A percentile compares a stretch with the other conserved stretches of the same genome.
phyloP scores from a whole-genome alignment of 2,329 filamentous ascomycete species.

The Knoxdaviesia capensis region DNA sequence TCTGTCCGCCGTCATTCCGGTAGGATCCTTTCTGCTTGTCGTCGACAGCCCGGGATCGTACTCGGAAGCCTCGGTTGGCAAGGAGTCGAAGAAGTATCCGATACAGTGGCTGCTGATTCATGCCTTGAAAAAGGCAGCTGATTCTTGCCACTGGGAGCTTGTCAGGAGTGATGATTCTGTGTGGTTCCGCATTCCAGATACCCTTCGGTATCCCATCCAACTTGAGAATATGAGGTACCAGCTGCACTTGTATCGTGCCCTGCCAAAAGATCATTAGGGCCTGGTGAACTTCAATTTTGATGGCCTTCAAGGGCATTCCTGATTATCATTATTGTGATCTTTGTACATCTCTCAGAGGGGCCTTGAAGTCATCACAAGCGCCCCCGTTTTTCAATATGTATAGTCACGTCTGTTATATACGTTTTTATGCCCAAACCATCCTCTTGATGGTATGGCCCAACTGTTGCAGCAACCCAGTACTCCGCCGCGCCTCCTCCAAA shows the following conservation, averaged over 20 bases:
- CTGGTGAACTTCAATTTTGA: too few relatives aligned
- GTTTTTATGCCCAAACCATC: slow-evolving; percentile 54
- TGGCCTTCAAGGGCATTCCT: too few relatives aligned
- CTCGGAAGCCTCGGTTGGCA: slow-evolving; percentile 56
- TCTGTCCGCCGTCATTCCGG: slow-evolving; percentile 36
- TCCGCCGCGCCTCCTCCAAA: slow-evolving; percentile 65
- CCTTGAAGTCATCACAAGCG: too few relatives aligned
- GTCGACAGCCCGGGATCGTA: slow-evolving; percentile 91
- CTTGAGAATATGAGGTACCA: slow-evolving; percentile 94
- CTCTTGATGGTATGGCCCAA: slow-evolving; percentile 83
- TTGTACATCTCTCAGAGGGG: too few relatives aligned
- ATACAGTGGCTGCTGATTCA: slow-evolving; percentile 90
- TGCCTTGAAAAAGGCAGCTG: slow-evolving; percentile 30
- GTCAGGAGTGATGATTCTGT: slow-evolving; percentile 54
- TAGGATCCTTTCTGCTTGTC: slow-evolving; percentile 55
- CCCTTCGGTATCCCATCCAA: slow-evolving; percentile 58
- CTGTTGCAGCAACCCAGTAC: slow-evolving; percentile 71
- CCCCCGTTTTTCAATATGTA: too few relatives aligned
- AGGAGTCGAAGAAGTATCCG: slow-evolving; percentile 49
- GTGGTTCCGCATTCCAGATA: slow-evolving; percentile 61
- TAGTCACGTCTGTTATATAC: background rate
- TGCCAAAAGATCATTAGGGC: background rate
- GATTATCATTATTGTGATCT: too few relatives aligned
- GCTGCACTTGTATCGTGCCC: slow-evolving; percentile 54
- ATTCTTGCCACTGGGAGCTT: slow-evolving; percentile 41